Evolutionary conservation across 2,329 filamentous ascomycete species (phyloP).

Genomic region (Cladophialophora immunda): DNA sequence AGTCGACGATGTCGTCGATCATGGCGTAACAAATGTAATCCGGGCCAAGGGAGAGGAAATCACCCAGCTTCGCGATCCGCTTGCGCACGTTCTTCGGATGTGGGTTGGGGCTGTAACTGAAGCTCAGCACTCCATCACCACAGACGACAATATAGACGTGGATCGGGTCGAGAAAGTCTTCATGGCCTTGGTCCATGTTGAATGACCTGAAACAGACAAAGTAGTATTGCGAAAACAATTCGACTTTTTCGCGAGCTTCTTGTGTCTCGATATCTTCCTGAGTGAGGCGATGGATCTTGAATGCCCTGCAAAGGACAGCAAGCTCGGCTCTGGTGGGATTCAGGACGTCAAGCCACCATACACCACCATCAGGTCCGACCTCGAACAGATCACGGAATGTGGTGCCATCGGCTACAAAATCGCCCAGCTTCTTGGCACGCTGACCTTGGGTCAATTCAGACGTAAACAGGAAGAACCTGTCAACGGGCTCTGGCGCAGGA

Average conservation of each 20-base stretch:
- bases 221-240: conserved; percentile 96
- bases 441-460: conserved; percentile 94
- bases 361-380: conserved; percentile 74
- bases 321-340: conserved; percentile 90
- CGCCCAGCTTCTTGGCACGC: conserved; percentile 86
- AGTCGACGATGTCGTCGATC: conserved; percentile 98
- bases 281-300: conserved; percentile 93
- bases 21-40: conserved; percentile 99
- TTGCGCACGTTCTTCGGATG: conserved; percentile 90
- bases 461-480: conserved; percentile 96
- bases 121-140: conserved; percentile 91
- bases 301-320: conserved; percentile 87
- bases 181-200: conserved; percentile 78
- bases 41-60: conserved; percentile 92
- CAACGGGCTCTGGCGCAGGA: conserved; percentile 61
- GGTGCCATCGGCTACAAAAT: conserved; percentile 87
- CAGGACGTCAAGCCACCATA: conserved; percentile 99
- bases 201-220: conserved; percentile 98
- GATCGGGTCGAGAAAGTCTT: conserved; percentile 89
- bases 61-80: conserved; percentile 89
- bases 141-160: conserved; percentile 98
- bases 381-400: conserved; percentile 88
- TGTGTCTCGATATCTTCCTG: conserved; percentile 96
- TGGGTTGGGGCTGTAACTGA: conserved; percentile 87
- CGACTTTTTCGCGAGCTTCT: conserved; percentile 97